These are phyloP conservation scores for Boechera stricta DNA, from an alignment of 345 rosid species.

Conservation along the genomic window DNA sequence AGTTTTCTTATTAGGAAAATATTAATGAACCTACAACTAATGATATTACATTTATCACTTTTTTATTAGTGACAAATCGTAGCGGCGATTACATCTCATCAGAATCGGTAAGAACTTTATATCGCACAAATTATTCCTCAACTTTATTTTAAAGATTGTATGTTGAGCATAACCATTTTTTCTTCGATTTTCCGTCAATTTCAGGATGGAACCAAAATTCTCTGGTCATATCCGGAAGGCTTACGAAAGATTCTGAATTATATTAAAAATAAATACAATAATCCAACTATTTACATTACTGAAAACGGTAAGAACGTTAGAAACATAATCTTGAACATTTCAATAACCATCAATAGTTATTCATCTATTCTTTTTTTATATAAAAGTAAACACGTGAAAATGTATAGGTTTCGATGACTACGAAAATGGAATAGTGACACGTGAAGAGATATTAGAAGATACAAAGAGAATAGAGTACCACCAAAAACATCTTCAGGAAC, in stretches of 20 bases:
- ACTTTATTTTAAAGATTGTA: too few relatives aligned
- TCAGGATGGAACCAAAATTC: conserved; percentile 9
- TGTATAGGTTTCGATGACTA: conserved; percentile 29
- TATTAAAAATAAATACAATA: conserved; percentile 27
- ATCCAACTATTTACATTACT: conserved; percentile 35
- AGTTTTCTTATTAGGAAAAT: background rate
- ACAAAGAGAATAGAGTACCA: conserved; percentile 41
- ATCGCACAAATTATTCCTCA: too few relatives aligned
- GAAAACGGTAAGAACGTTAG: conserved; percentile 29
- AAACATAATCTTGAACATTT: background rate
- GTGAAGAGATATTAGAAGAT: conserved; percentile 36
- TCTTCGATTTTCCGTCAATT: background rate
- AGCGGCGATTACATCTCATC: conserved; percentile 37
- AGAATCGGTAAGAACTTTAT: conserved; percentile 27
- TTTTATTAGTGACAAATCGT: conserved; percentile 30
- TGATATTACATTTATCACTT: background rate
- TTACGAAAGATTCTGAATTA: conserved; percentile 23
- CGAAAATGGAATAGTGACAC: conserved; percentile 6
- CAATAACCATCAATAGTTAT: background rate
- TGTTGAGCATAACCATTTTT: background rate
- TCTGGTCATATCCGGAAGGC: conserved; percentile 29
- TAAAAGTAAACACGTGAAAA: background rate
- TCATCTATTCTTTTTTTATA: background rate
- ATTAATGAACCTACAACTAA: background rate
- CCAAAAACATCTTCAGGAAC: conserved; percentile 41